These are phyloP conservation scores for Tieghemostelium lacteum DNA, from an alignment of 78 protist species.

Conservation along the genomic window DNA sequence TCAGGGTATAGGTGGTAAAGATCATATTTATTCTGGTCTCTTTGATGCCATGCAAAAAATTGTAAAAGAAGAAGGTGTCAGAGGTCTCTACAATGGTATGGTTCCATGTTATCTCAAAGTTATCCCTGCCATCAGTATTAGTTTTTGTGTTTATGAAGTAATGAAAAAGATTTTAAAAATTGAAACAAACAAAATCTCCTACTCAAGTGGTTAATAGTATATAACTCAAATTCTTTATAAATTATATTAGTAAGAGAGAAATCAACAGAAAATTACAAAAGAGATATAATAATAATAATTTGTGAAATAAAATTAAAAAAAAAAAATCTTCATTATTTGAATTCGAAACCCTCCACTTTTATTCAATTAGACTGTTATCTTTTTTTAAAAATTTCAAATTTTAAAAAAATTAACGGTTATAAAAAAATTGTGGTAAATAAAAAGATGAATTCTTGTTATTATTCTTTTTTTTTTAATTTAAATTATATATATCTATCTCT, in stretches of 20 bases:
- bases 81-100: conserved; percentile 87
- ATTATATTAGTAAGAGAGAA: neutral
- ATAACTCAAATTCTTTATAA: too few relatives aligned
- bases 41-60: conserved; percentile 69
- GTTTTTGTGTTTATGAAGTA: conserved; percentile 86
- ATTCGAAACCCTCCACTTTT: too few relatives aligned
- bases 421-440: neutral
- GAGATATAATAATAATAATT: neutral
- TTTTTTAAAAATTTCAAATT: too few relatives aligned
- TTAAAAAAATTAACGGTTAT: neutral
- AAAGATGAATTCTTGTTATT: neutral
- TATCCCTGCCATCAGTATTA: conserved; percentile 87
- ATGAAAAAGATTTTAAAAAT: conserved; percentile 65
- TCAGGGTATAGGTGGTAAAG: conserved; percentile 74
- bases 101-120: conserved; percentile 88
- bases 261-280: neutral
- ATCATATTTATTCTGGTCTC: conserved; percentile 49
- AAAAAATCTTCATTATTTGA: neutral
- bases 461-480: neutral
- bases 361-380: too few relatives aligned
- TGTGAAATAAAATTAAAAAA: neutral
- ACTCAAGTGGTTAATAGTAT: neutral
- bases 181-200: conserved; percentile 49
- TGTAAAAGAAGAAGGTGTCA: conserved; percentile 42
- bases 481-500: neutral